These are phyloP conservation scores for Ilex paraguariensis DNA, from an alignment of 305 asterid genomes.

Conservation along the genomic window DNA sequence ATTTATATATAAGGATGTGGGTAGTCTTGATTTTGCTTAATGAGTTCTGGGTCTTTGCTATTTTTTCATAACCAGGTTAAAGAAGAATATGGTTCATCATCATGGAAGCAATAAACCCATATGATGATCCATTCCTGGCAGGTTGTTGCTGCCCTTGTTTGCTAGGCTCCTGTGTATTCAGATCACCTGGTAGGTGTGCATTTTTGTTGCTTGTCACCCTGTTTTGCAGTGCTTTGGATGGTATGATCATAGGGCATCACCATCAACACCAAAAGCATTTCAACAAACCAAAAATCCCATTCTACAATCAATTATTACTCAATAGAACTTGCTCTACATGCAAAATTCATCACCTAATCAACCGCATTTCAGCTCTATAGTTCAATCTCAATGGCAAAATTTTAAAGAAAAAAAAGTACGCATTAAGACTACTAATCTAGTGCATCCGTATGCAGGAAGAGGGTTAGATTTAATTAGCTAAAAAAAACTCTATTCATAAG, in stretches of 20 bases:
- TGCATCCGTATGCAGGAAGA: too few species aligned
- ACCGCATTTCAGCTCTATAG: too few species aligned
- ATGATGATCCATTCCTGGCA: constrained; percentile 27
- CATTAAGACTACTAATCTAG: too few species aligned
- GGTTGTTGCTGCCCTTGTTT: constrained; percentile 47
- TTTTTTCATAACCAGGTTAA: constrained; percentile 5
- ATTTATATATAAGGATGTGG: not conserved
- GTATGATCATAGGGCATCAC: constrained; percentile 53
- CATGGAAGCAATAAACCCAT: constrained; percentile 11
- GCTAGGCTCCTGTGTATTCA: constrained; percentile 25
- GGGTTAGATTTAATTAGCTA: too few species aligned
- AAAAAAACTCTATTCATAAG: too few species aligned
- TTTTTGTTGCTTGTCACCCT: constrained; percentile 53
- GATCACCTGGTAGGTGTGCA: constrained; percentile 37
- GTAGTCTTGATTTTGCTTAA: not conserved
- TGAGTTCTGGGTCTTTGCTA: not conserved
- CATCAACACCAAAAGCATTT: constrained; percentile 54
- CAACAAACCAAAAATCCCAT: not conserved
- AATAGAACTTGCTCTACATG: too few species aligned
- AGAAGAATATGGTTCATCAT: constrained; percentile 35
- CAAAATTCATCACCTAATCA: too few species aligned
- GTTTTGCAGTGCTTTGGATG: constrained; percentile 65
- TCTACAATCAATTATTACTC: too few species aligned
- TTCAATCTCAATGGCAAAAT: too few species aligned
- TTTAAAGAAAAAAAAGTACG: too few species aligned